phyloP scores from a whole-genome alignment of 208 protist species.

The Leptomonas pyrrhocoris region DNA sequence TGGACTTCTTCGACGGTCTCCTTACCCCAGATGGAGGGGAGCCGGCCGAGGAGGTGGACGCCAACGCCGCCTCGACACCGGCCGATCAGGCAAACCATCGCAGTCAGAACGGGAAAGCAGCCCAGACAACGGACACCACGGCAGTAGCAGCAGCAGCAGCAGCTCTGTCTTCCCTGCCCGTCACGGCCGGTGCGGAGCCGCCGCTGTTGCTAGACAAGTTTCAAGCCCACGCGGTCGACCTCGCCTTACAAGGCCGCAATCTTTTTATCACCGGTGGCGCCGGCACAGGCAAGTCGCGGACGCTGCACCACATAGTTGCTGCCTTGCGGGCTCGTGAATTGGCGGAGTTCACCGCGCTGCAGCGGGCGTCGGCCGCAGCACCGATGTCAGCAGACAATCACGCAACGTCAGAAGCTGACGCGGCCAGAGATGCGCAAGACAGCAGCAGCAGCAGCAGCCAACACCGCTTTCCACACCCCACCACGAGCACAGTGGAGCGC shows the following conservation, averaged over 20 bases:
- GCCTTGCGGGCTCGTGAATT: slow-evolving; percentile 32
- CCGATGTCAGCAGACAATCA: too few species aligned
- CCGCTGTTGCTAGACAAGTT: background rate
- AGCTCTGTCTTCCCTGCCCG: too few species aligned
- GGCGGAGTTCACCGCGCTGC: background rate
- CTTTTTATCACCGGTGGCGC: slow-evolving; percentile 84
- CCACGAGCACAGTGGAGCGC: too few species aligned
- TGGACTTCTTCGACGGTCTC: slow-evolving; percentile 1
- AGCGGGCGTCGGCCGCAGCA: background rate
- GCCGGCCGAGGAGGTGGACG: too few species aligned
- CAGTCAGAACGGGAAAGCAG: too few species aligned
- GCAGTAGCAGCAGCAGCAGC: background rate
- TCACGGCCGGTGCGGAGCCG: background rate
- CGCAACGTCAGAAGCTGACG: too few species aligned
- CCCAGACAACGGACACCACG: background rate
- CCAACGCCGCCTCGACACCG: too few species aligned
- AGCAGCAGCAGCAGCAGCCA: background rate
- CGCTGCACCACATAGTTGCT: slow-evolving; percentile 70
- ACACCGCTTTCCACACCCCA: too few species aligned
- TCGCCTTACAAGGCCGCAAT: slow-evolving; percentile 7
- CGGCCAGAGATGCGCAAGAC: background rate
- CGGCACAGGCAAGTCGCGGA: slow-evolving; percentile 84
- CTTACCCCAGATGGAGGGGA: too few species aligned
- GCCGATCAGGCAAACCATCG: too few species aligned
- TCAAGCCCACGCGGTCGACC: slow-evolving; percentile 4